These are phyloP conservation scores for Kandelia obovata DNA, from an alignment of 345 rosid genomes.

Conservation along the genomic window DNA sequence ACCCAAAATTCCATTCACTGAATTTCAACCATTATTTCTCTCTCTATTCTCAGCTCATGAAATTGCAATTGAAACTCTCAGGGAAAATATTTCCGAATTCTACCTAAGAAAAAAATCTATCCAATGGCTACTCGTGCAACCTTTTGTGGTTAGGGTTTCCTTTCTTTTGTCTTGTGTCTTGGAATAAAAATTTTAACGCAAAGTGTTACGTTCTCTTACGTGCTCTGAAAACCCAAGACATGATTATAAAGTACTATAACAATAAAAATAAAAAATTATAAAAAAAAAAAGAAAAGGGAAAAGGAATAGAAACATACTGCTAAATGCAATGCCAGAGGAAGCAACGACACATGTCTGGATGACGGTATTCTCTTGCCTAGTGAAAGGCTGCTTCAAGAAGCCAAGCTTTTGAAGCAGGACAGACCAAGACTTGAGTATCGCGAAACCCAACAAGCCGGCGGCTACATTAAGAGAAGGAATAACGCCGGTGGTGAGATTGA, in stretches of 20 bases:
- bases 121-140: no score
- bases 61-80: no score
- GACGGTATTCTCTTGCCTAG: slow-evolving; percentile 83
- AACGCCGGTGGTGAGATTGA: slow-evolving; percentile 65
- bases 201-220: no score
- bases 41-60: no score
- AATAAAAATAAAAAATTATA: background rate
- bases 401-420: slow-evolving; percentile 43
- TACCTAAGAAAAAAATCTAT: no score
- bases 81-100: no score
- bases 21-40: no score
- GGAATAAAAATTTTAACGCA: no score
- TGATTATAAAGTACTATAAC: background rate
- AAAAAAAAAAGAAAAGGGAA: background rate
- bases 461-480: slow-evolving; percentile 66
- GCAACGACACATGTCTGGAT: slow-evolving; percentile 88
- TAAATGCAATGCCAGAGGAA: slow-evolving; percentile 91
- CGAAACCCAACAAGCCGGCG: slow-evolving; percentile 59
- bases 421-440: slow-evolving; percentile 43
- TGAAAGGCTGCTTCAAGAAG: slow-evolving; percentile 63
- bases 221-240: no score
- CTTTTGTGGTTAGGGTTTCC: no score
- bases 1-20: no score
- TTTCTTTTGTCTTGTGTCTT: no score
- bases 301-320: slow-evolving; percentile 47